Conservation (phyloP, 2,329 filamentous ascomycete species). For the Pseudogymnoascus sp. region DNA sequence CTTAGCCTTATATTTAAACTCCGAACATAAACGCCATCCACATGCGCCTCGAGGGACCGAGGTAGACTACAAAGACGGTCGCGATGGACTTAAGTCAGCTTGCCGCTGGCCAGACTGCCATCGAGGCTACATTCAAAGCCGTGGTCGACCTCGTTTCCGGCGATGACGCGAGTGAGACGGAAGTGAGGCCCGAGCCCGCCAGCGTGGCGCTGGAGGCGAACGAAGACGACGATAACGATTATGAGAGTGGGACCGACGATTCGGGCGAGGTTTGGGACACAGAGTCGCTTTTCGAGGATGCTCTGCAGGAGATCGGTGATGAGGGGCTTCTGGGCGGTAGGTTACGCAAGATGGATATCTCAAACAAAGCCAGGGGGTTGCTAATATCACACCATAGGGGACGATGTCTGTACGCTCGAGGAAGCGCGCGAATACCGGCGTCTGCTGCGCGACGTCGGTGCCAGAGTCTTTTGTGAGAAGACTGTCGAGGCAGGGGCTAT, state of each 20-base stretch:
- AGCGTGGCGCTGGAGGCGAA: constrained; percentile 12
- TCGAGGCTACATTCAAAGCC: constrained; percentile 27
- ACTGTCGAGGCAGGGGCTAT: constrained; percentile 62
- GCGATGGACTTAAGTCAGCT: constrained; percentile 28
- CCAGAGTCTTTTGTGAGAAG: constrained; percentile 64
- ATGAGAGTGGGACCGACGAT: constrained; percentile 11
- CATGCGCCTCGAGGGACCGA: constrained; percentile 14
- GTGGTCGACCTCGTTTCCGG: constrained; percentile 16
- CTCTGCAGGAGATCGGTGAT: constrained; percentile 39
- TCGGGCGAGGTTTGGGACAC: constrained; percentile 31
- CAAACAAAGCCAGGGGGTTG: neutral
- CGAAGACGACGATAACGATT: constrained; percentile 15
- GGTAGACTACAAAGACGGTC: constrained; percentile 23
- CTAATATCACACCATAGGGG: constrained; percentile 4
- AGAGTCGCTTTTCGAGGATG: constrained; percentile 39
- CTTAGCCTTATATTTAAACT: constrained; percentile 7
- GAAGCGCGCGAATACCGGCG: constrained; percentile 62
- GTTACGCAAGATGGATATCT: constrained; percentile 10
- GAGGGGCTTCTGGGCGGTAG: constrained; percentile 38
- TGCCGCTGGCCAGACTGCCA: constrained; percentile 26
- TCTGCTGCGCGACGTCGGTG: constrained; percentile 68
- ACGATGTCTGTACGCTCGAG: constrained; percentile 49
- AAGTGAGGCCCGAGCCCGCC: neutral
- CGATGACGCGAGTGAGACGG: constrained; percentile 6
- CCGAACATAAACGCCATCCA: constrained; percentile 13